Evolutionary conservation across 768 basidiomycete species (phyloP).

Genomic region (Chalciporus sphaerocephalus): DNA sequence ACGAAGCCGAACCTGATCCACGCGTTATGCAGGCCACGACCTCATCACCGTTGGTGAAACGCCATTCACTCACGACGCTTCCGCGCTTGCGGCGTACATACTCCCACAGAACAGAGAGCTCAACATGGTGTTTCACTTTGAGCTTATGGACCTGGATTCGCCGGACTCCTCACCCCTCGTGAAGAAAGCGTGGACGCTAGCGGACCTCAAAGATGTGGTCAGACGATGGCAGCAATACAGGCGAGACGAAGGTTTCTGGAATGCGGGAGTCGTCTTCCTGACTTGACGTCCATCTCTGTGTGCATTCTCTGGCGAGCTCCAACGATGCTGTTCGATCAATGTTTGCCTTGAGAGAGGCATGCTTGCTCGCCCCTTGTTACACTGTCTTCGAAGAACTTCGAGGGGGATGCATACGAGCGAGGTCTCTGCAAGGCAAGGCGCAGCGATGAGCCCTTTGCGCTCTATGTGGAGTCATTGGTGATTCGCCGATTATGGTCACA

Average conservation of each 20-base stretch:
- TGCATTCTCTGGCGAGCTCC: neutral
- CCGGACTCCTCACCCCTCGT: conserved; percentile 40
- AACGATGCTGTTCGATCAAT: neutral
- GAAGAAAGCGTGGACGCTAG: conserved; percentile 46
- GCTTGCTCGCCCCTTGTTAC: conserved; percentile 8
- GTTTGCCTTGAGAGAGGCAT: conserved; percentile 1
- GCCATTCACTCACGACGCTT: conserved; percentile 51
- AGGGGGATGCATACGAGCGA: conserved; percentile 13
- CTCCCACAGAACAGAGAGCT: conserved; percentile 56
- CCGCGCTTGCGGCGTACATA: conserved; percentile 51
- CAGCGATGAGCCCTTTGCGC: conserved; percentile 10
- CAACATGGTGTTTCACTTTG: conserved; percentile 64
- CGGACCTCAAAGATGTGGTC: conserved; percentile 47
- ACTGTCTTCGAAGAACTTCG: conserved; percentile 6
- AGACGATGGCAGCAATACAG: conserved; percentile 54
- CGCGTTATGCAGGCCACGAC: conserved; percentile 40
- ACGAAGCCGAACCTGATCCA: conserved; percentile 1
- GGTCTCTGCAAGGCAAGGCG: conserved; percentile 19
- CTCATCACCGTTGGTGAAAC: conserved; percentile 66
- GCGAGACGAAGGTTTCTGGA: conserved; percentile 62
- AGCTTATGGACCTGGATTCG: conserved; percentile 56
- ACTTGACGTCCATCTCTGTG: conserved; percentile 1
- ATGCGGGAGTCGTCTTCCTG: conserved; percentile 40
- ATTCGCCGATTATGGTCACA: neutral
- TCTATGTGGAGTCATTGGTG: conserved; percentile 2